phyloP scores from a whole-genome alignment of 2,329 filamentous ascomycete genomes.

The Aspergillus costaricaensis region DNA sequence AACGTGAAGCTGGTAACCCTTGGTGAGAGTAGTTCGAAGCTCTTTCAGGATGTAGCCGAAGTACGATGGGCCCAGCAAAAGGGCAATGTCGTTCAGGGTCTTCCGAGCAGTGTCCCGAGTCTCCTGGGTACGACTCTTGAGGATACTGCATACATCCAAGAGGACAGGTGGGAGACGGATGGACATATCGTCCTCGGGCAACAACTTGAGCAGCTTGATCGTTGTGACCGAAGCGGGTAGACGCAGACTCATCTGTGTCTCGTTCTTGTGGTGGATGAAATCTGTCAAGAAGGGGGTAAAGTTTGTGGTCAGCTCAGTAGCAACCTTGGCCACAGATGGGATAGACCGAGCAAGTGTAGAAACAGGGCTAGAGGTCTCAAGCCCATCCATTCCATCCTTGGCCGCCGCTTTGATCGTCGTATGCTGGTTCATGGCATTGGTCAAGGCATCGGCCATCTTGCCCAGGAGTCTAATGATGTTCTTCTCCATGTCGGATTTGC shows the following conservation, averaged over 20 bases:
- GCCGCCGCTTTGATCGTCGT: constrained; percentile 19
- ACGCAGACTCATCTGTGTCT: constrained; percentile 88
- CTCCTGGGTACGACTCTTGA: constrained; percentile 85
- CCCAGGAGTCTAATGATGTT: constrained; percentile 80
- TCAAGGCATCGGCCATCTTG: constrained; percentile 76
- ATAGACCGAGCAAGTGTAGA: constrained; percentile 63
- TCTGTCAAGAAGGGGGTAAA: constrained; percentile 78
- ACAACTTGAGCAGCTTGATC: constrained; percentile 79
- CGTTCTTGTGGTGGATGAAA: constrained; percentile 91
- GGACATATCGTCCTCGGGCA: constrained; percentile 72
- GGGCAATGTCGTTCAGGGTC: constrained; percentile 80
- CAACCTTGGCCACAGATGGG: constrained; percentile 67
- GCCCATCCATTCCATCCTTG: constrained; percentile 30
- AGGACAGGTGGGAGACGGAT: constrained; percentile 78
- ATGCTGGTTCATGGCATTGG: constrained; percentile 51
- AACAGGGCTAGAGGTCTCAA: constrained; percentile 35
- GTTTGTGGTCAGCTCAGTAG: constrained; percentile 69
- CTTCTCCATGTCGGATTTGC: constrained; percentile 81
- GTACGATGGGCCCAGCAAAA: constrained; percentile 76
- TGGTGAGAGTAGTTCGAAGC: constrained; percentile 75
- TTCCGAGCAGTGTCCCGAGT: constrained; percentile 88
- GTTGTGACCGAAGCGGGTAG: constrained; percentile 87
- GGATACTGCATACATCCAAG: constrained; percentile 88
- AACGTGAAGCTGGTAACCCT: constrained; percentile 92
- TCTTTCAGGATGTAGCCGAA: constrained; percentile 95